phyloP scores from a whole-genome alignment of 306 rosid species.

The Rubus parviflorus region DNA sequence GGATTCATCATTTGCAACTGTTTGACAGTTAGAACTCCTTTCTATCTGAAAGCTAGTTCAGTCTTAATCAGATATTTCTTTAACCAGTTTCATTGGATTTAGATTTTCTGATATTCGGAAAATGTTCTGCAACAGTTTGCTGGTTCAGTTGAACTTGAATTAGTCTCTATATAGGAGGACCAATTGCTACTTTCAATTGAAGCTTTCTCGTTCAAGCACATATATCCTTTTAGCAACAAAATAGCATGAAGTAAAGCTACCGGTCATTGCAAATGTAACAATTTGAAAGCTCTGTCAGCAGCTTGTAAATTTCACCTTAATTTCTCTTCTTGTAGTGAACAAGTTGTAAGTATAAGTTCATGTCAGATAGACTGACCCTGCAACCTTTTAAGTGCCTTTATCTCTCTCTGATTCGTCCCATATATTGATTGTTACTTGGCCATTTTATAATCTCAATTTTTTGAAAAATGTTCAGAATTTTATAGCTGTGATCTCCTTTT shows the following conservation, averaged over 20 bases:
- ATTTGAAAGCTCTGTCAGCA: not conserved
- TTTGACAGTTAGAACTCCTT: not conserved
- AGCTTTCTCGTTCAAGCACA: not conserved
- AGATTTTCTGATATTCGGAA: not conserved
- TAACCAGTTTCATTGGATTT: not conserved
- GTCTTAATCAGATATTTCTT: not conserved
- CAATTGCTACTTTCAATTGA: not conserved
- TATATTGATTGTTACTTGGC: not conserved
- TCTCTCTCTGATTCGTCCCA: not conserved
- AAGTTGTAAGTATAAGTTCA: not conserved
- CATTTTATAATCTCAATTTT: not conserved
- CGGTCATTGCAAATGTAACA: not conserved
- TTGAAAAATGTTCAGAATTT: not conserved
- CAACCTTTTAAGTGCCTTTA: not conserved
- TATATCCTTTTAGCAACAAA: not conserved
- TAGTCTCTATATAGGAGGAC: not conserved
- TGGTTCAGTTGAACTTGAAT: conserved; percentile 26
- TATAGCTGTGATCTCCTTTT: not conserved
- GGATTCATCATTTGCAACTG: not conserved
- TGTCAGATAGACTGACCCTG: not conserved
- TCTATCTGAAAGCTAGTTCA: not conserved
- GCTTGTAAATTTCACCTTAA: not conserved
- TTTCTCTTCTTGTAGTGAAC: not conserved
- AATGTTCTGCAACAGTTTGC: conserved; percentile 29
- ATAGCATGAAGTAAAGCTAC: not conserved